A percentile compares a stretch with the other conserved stretches of the same genome.
Conservation (phyloP, 768 basidiomycete species). For the Rhizopogon vulgaris region DNA sequence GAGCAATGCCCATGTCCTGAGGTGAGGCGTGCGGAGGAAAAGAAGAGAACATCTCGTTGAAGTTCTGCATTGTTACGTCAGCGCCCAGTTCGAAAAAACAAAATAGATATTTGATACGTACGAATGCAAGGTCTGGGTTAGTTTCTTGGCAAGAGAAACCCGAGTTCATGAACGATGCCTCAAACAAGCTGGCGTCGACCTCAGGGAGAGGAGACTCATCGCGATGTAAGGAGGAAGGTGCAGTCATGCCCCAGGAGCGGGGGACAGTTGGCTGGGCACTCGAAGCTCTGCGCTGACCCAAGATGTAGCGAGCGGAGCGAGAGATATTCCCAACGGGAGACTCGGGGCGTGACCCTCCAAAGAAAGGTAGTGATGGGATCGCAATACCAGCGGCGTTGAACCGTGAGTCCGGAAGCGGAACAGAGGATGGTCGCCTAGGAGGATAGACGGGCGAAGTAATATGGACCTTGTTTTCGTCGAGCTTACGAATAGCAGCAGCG, state of each 20-base stretch:
- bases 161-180: constrained; percentile 32
- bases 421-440: constrained; percentile 55
- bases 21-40: constrained; percentile 17
- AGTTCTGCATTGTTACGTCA: constrained; percentile 9
- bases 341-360: constrained; percentile 31
- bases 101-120: constrained; percentile 5
- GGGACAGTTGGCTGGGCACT: constrained; percentile 36
- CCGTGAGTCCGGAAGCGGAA: constrained; percentile 46
- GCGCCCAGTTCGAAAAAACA: background rate
- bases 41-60: constrained; percentile 19
- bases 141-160: constrained; percentile 20
- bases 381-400: constrained; percentile 30
- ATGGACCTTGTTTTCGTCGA: constrained; percentile 31
- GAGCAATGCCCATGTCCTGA: constrained; percentile 12
- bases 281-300: constrained; percentile 45
- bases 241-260: constrained; percentile 18
- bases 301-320: constrained; percentile 32
- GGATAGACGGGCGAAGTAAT: constrained; percentile 22
- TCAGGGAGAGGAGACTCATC: constrained; percentile 47
- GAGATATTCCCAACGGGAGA: constrained; percentile 43
- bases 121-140: constrained; percentile 10
- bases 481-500: constrained; percentile 49
- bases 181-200: constrained; percentile 41
- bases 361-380: constrained; percentile 37
- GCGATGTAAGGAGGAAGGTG: constrained; percentile 27